phyloP scores from a whole-genome alignment of 371 early-diverging fungal genomes.

The Actinomortierella wolfii region DNA sequence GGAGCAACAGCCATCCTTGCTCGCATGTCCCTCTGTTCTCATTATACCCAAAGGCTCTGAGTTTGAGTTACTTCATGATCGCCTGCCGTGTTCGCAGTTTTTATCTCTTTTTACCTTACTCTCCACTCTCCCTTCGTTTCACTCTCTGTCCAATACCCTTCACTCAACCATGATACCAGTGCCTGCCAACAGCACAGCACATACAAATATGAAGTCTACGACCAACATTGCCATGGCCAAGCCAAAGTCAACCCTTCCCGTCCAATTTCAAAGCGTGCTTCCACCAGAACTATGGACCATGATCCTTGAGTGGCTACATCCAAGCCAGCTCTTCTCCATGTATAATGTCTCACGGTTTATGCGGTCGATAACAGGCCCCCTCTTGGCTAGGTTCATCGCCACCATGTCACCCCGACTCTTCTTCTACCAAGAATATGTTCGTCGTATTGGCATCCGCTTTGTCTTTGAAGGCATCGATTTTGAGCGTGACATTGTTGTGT shows the following conservation, averaged over 20 bases:
- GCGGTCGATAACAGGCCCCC: slow-evolving; percentile 19
- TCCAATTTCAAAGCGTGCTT: not conserved
- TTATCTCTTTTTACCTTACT: too few relatives aligned
- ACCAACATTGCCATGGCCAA: not conserved
- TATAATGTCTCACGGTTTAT: slow-evolving; percentile 34
- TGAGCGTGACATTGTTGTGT: slow-evolving; percentile 27
- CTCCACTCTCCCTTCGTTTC: too few relatives aligned
- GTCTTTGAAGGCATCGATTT: slow-evolving; percentile 37
- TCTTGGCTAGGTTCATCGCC: slow-evolving; percentile 18
- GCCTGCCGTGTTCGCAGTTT: too few relatives aligned
- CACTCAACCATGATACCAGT: too few relatives aligned
- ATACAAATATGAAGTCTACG: not conserved
- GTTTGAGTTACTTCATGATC: too few relatives aligned
- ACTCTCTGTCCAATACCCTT: too few relatives aligned
- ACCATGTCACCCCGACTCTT: slow-evolving; percentile 23
- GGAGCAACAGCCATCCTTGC: too few relatives aligned
- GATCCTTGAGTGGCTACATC: slow-evolving; percentile 9
- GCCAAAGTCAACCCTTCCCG: not conserved
- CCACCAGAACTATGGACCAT: slow-evolving; percentile 32
- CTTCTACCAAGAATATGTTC: slow-evolving; percentile 41
- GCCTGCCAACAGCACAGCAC: not conserved
- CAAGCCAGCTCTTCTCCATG: slow-evolving; percentile 29
- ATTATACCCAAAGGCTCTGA: too few relatives aligned
- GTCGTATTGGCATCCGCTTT: slow-evolving; percentile 28
- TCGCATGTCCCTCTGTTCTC: too few relatives aligned